phyloP scores from a whole-genome alignment of 1,284 basidiomycete genomes.

The Anthracocystis walkeri region DNA sequence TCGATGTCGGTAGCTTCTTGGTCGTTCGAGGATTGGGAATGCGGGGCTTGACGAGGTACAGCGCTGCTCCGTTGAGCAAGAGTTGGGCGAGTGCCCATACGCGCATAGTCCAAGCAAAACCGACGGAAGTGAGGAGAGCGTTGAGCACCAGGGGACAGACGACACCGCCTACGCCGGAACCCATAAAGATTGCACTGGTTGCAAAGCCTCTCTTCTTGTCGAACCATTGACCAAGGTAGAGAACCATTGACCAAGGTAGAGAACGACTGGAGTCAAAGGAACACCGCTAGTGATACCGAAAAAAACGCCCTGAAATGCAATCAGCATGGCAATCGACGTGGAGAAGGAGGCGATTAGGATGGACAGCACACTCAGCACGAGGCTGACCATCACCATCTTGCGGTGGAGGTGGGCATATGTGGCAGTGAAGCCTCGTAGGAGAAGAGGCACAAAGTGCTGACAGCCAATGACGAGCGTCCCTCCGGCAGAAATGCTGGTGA shows the following conservation, averaged over 20 bases:
- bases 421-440: constrained; percentile 36
- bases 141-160: constrained; percentile 48
- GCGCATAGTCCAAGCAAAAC: constrained; percentile 56
- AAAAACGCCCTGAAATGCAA: constrained; percentile 51
- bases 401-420: constrained; percentile 36
- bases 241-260: constrained; percentile 54
- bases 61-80: constrained; percentile 32
- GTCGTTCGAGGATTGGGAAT: background rate
- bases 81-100: constrained; percentile 39
- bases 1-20: constrained; percentile 8
- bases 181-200: constrained; percentile 50
- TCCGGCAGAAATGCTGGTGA: constrained; percentile 46
- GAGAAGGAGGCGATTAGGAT: constrained; percentile 49
- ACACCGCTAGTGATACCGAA: constrained; percentile 47
- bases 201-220: constrained; percentile 49
- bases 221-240: constrained; percentile 58
- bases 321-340: constrained; percentile 28
- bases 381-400: constrained; percentile 22
- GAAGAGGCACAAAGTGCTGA: constrained; percentile 46
- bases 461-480: constrained; percentile 53
- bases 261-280: constrained; percentile 46
- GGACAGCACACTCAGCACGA: constrained; percentile 25
- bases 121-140: constrained; percentile 34
- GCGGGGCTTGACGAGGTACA: constrained; percentile 34
- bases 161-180: constrained; percentile 50